A percentile compares a stretch with the other conserved stretches of the same genome.
These are phyloP conservation scores for Rhododendron molle DNA, from an alignment of 148 eudicot species.

Conservation along the genomic window DNA sequence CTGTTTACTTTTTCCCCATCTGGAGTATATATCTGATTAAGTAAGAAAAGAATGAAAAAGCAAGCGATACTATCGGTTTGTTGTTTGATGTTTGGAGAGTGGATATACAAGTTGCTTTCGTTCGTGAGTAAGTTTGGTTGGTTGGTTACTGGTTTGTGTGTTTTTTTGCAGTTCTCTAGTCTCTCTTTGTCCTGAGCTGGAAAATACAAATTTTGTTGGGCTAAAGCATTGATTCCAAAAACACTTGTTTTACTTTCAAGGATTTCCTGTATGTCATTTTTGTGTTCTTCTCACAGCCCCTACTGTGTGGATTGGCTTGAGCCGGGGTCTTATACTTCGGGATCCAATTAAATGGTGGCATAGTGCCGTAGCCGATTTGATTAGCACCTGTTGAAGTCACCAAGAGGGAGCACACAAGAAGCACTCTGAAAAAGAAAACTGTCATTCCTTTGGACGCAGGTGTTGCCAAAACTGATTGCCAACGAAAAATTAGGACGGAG, in stretches of 20 bases:
- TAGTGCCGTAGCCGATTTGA: background rate
- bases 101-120: background rate
- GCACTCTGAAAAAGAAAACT: background rate
- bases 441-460: background rate
- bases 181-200: background rate
- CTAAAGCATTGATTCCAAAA: too few species aligned
- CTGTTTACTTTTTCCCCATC: background rate
- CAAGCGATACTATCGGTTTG: background rate
- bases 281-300: background rate
- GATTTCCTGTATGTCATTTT: background rate
- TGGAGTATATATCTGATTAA: background rate
- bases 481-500: background rate
- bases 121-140: background rate
- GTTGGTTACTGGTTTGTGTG: background rate
- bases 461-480: background rate
- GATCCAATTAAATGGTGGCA: background rate
- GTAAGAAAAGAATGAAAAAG: background rate
- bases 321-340: background rate
- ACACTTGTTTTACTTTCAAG: too few species aligned
- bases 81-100: background rate
- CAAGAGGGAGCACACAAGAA: background rate
- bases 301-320: background rate
- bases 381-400: background rate
- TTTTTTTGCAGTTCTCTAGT: background rate
- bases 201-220: too few species aligned